Conservation (phyloP, 2,329 filamentous ascomycete genomes). For the Aspergillus ibericus region DNA sequence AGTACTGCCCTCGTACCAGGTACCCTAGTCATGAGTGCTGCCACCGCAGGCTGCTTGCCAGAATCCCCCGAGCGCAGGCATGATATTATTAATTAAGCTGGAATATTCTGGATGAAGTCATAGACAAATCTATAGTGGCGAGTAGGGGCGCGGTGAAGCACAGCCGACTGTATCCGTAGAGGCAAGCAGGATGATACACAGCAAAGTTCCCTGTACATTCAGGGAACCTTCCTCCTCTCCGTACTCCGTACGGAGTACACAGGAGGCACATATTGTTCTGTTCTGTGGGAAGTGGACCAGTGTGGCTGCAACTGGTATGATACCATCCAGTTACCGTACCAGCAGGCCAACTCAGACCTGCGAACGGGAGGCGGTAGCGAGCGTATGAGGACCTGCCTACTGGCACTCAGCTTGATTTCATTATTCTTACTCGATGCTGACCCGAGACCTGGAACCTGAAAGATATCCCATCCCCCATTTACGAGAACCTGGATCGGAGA, state of each 20-base stretch:
- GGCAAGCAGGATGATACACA: too few relatives aligned
- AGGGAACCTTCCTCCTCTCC: too few relatives aligned
- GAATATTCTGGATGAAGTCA: background rate
- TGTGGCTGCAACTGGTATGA: constrained; percentile 20
- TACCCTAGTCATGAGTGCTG: background rate
- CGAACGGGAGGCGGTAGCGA: constrained; percentile 13
- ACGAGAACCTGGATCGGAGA: background rate
- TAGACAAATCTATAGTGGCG: background rate
- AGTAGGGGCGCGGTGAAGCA: too few relatives aligned
- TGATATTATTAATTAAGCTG: background rate
- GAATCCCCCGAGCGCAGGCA: background rate
- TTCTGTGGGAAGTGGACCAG: too few relatives aligned
- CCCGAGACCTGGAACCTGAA: background rate
- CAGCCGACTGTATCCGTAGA: too few relatives aligned
- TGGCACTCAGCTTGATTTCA: background rate
- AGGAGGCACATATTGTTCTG: background rate
- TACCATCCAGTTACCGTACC: constrained; percentile 11
- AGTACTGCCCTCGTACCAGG: background rate
- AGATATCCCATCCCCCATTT: too few relatives aligned
- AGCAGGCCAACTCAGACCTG: background rate
- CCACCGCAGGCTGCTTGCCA: background rate
- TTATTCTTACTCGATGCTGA: background rate
- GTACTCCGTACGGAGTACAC: too few relatives aligned
- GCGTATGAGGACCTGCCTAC: constrained; percentile 1
- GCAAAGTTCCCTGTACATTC: too few relatives aligned